Base-by-base conservation (phyloP, 306 rosid genomes). In the Cyamopsis tetragonoloba region DNA sequence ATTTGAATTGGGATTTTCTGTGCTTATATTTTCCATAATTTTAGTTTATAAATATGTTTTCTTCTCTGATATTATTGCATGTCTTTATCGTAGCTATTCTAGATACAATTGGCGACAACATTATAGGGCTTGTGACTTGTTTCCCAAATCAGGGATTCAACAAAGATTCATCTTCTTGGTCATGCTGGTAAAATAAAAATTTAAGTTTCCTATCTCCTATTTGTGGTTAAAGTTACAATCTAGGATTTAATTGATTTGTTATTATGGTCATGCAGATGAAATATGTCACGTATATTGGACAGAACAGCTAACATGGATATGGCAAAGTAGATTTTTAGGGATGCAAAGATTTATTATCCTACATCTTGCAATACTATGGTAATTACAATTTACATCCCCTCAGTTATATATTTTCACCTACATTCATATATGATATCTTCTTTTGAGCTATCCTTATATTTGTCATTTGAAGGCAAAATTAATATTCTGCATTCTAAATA, bases 141-240 rank as follows among this genome's bases (percentile, higher is more conserved):
- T 81, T 86, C 91, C 78, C 85, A 86, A 74, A 86, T 93, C 69
- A 90, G 86, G 81, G 91, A 87, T 17, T 73, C 86, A 3, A 93
- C 99, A 24, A 93, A 88, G 76, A 93, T 93, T 77, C 97, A 96
- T 39, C 96, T 93, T 79, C 99, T 93, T 79, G 99, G 96, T 75
- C 97, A 88, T 74, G 75, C 96, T 41, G 97, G 99, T 93, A 70
- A 74, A 81, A 70, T 37, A 46, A 22, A 17, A 32, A 31, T 9
- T 1, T 4, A 8, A 4, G 35, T 31, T 26, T 55, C 7, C 18
- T 28, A 6, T 11, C 12, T 55, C 35, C 60, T 49, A 50, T 43
- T 4, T 64, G 27, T 22, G 31, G 9, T 50, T 38, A n/a, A 26
- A 50, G 30, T 62, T 44, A 53, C 44, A 59, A 41, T 44, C 69